Conservation (phyloP, 768 basidiomycete genomes). For the Coprinellus micaceus region DNA sequence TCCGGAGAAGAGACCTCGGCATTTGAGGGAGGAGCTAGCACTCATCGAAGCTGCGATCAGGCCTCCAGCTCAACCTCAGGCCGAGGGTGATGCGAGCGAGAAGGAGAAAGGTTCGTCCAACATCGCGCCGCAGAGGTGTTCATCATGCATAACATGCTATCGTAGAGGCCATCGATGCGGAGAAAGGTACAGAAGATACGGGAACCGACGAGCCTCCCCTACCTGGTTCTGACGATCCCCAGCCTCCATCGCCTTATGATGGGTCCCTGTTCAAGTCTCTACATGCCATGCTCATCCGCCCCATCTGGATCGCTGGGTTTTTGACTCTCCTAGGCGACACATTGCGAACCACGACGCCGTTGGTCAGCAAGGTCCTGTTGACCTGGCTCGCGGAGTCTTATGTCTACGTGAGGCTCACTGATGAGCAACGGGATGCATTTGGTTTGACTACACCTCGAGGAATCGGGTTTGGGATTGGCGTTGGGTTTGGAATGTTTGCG, state of each 20-base stretch:
- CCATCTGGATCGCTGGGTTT: slow-evolving; percentile 44
- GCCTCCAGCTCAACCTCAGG: slow-evolving; percentile 13
- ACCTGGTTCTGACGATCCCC: neutral
- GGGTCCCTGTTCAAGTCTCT: slow-evolving; percentile 49
- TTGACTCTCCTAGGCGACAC: slow-evolving; percentile 32
- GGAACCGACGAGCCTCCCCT: neutral
- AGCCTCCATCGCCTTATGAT: slow-evolving; percentile 31
- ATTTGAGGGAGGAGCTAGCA: slow-evolving; percentile 1
- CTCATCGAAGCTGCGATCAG: neutral
- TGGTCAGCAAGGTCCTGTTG: slow-evolving; percentile 59
- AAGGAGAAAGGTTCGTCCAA: neutral
- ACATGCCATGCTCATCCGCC: slow-evolving; percentile 38
- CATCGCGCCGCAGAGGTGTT: neutral
- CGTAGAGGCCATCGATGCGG: neutral
- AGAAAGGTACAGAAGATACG: neutral
- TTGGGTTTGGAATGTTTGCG: slow-evolving; percentile 52
- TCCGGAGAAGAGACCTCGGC: slow-evolving; percentile 34
- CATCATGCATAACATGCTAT: neutral
- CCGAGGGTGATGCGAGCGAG: slow-evolving; percentile 68
- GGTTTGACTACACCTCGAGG: slow-evolving; percentile 38
- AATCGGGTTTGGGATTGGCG: slow-evolving; percentile 60
- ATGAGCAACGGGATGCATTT: slow-evolving; percentile 31
- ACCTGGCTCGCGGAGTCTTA: slow-evolving; percentile 54
- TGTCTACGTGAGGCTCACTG: slow-evolving; percentile 32
- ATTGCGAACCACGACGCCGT: slow-evolving; percentile 50